Percentiles rank a stretch among this genome's conserved stretches.
These are phyloP conservation scores for Amoebophrya sp. DNA, from an alignment of 169 alveolate genomes.

Conservation along the genomic window DNA sequence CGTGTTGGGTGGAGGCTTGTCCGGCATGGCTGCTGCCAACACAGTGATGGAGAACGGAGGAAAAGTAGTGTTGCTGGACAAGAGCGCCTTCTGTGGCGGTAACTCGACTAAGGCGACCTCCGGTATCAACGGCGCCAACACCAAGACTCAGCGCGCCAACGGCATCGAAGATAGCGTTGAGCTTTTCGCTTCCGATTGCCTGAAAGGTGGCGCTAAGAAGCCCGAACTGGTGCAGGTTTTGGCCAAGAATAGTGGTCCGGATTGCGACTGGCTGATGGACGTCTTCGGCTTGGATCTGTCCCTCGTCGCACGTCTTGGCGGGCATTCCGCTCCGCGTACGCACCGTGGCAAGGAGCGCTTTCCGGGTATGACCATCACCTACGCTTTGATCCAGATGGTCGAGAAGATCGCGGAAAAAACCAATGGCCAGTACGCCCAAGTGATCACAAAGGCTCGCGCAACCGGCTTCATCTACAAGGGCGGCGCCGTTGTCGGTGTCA, in stretches of 20 bases:
- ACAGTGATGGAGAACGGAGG: slow-evolving; percentile 38
- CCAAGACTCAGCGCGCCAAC: slow-evolving; percentile 46
- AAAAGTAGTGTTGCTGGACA: slow-evolving; percentile 39
- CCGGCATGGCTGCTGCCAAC: slow-evolving; percentile 40
- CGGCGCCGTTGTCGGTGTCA: slow-evolving; percentile 40
- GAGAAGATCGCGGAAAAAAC: slow-evolving; percentile 49
- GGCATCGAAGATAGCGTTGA: slow-evolving; percentile 44
- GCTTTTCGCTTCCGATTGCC: slow-evolving; percentile 46
- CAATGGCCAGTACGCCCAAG: slow-evolving; percentile 33
- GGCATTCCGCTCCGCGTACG: slow-evolving; percentile 55
- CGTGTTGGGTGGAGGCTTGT: slow-evolving; percentile 46
- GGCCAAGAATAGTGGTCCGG: slow-evolving; percentile 40
- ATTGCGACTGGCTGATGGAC: slow-evolving; percentile 44
- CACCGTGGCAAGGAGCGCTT: slow-evolving; percentile 48
- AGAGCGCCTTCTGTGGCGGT: slow-evolving; percentile 36
- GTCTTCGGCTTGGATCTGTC: slow-evolving; percentile 45
- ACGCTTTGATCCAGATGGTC: slow-evolving; percentile 39
- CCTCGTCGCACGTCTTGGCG: slow-evolving; percentile 53
- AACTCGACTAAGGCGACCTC: slow-evolving; percentile 50
- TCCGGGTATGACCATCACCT: slow-evolving; percentile 43
- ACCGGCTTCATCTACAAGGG: slow-evolving; percentile 37
- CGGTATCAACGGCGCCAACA: slow-evolving; percentile 53
- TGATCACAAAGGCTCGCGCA: slow-evolving; percentile 52
- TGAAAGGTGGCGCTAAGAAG: slow-evolving; percentile 35
- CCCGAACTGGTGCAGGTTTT: slow-evolving; percentile 38